A percentile compares a stretch with the other conserved stretches of the same genome.
Evolutionary conservation across 2,329 filamentous ascomycete species (phyloP).

Genomic region (Calonectria ilicicola): DNA sequence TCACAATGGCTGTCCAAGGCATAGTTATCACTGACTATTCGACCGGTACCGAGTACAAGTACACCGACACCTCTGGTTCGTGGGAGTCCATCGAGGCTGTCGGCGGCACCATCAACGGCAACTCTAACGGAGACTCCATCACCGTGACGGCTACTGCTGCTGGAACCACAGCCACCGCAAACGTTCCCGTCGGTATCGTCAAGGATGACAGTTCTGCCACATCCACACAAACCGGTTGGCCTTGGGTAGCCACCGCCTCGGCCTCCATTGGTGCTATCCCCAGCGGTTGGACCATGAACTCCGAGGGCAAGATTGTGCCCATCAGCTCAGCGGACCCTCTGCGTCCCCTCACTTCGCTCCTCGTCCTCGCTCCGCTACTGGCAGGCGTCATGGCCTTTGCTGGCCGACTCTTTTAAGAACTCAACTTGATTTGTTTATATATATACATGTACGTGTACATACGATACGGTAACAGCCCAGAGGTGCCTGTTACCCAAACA

Average conservation of each 20-base stretch:
- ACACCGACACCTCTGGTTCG: slow-evolving; percentile 80
- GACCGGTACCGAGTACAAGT: slow-evolving; percentile 86
- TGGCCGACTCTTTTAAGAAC: slow-evolving; percentile 34
- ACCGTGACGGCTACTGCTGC: slow-evolving; percentile 69
- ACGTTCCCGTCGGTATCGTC: slow-evolving; percentile 75
- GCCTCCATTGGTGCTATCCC: slow-evolving; percentile 72
- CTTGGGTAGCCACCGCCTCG: slow-evolving; percentile 72
- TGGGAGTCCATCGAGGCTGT: slow-evolving; percentile 86
- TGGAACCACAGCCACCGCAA: slow-evolving; percentile 72
- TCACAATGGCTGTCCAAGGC: slow-evolving; percentile 84
- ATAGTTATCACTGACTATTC: slow-evolving; percentile 90
- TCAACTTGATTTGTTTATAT: background rate
- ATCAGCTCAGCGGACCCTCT: slow-evolving; percentile 55
- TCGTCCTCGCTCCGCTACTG: slow-evolving; percentile 42
- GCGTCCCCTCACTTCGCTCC: slow-evolving; percentile 36
- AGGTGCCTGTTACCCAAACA: slow-evolving; percentile 8
- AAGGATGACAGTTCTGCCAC: slow-evolving; percentile 64
- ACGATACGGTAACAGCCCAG: slow-evolving; percentile 10
- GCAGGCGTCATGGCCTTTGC: slow-evolving; percentile 41
- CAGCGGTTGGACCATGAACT: slow-evolving; percentile 83
- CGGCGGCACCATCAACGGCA: slow-evolving; percentile 82
- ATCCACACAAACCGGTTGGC: slow-evolving; percentile 72
- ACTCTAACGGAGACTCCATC: slow-evolving; percentile 65
- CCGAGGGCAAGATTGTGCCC: slow-evolving; percentile 83
- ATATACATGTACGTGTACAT: slow-evolving; percentile 18